Percentiles rank a stretch among this genome's conserved stretches.
Evolutionary conservation across 2,329 filamentous ascomycete genomes (phyloP).

Genomic region (Verticillium dahliae): DNA sequence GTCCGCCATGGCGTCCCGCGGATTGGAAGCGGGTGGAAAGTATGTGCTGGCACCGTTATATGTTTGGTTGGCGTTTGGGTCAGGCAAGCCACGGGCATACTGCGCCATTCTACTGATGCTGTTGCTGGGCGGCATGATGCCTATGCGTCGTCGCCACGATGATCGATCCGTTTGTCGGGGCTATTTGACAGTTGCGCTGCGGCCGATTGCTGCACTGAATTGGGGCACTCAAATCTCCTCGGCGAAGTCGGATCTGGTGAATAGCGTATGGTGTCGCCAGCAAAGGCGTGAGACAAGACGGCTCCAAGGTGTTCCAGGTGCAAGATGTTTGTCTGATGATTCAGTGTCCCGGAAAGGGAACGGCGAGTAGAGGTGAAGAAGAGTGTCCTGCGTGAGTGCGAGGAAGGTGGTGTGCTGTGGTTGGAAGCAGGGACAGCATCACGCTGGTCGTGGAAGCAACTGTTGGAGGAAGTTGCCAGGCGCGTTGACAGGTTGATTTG

Average conservation of each 20-base stretch:
- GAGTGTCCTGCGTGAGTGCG: no score
- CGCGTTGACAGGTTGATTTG: background rate
- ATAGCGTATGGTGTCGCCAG: no score
- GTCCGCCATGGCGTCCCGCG: conserved; percentile 22
- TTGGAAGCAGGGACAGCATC: background rate
- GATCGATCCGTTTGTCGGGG: background rate
- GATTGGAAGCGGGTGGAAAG: conserved; percentile 2
- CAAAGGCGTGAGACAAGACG: no score
- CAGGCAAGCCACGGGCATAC: conserved; percentile 8
- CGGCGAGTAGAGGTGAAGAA: no score
- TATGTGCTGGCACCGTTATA: background rate
- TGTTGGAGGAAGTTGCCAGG: background rate
- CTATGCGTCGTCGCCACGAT: background rate
- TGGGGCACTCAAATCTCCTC: no score
- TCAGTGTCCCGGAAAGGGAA: no score
- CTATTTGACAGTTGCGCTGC: background rate
- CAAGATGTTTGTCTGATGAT: no score
- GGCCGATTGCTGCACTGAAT: no score
- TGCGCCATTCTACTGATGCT: conserved; percentile 8
- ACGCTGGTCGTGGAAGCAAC: background rate
- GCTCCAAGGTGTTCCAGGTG: no score
- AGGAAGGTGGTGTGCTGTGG: no score
- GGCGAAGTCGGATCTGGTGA: no score
- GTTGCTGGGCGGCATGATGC: conserved; percentile 9
- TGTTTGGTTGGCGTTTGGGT: background rate